Conservation (phyloP, 2,329 filamentous ascomycete species). For the Metarhizium album region DNA sequence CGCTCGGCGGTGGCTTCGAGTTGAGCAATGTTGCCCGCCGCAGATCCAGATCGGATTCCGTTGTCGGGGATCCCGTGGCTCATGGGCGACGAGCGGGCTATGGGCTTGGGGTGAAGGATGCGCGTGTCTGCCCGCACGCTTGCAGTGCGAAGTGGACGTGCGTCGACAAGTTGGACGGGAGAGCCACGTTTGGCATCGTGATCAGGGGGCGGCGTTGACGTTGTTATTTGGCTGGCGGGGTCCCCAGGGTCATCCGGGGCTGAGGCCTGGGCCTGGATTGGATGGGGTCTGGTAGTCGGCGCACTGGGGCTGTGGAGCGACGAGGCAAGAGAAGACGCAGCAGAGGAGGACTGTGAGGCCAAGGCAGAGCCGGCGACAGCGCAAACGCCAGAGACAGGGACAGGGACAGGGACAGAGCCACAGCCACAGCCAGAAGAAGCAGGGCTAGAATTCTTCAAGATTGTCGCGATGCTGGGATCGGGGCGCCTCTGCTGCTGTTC, state of each 20-base stretch:
- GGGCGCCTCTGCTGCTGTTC: neutral
- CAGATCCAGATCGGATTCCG: constrained; percentile 49
- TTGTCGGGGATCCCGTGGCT: constrained; percentile 44
- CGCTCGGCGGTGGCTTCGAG: constrained; percentile 68
- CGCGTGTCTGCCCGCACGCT: constrained; percentile 35
- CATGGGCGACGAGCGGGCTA: constrained; percentile 36
- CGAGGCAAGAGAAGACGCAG: neutral
- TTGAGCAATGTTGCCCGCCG: constrained; percentile 57
- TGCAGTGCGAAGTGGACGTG: constrained; percentile 22
- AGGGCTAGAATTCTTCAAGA: too few relatives aligned
- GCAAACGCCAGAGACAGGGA: neutral
- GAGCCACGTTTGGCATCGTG: constrained; percentile 3
- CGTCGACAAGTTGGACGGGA: constrained; percentile 4
- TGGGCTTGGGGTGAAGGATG: constrained; percentile 29
- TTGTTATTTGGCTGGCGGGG: constrained; percentile 7
- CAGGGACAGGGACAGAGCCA: constrained; percentile 7
- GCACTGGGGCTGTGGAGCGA: constrained; percentile 7
- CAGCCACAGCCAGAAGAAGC: too few relatives aligned
- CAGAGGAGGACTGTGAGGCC: neutral
- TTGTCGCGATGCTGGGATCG: constrained; percentile 5
- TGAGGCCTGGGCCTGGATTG: constrained; percentile 9
- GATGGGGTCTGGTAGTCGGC: constrained; percentile 7
- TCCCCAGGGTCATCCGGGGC: neutral
- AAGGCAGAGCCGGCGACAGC: neutral
- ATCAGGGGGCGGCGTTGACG: constrained; percentile 5